Evolutionary conservation across 176 grass and related monocot genomes (phyloP).

Genomic region (Areca catechu): DNA sequence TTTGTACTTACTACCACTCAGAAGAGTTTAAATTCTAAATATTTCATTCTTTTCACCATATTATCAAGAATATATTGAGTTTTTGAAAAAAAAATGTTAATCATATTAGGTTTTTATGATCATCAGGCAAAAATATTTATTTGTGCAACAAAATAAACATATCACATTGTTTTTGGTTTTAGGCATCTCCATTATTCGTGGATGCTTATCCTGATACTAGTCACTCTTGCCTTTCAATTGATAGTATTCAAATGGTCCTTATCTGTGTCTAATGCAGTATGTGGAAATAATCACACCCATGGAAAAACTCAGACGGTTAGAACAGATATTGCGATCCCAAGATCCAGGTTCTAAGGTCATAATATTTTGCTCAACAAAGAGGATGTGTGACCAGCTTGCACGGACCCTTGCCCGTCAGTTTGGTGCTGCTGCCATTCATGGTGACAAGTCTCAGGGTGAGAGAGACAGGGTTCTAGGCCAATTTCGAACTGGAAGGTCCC

Average conservation of each 20-base stretch:
- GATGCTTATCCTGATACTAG: not conserved
- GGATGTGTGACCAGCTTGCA: conserved; percentile 92
- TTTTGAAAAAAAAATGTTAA: too few species aligned
- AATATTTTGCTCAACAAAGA: conserved; percentile 97
- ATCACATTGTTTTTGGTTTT: too few species aligned
- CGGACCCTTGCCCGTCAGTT: conserved; percentile 63
- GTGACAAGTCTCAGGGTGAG: conserved; percentile 92
- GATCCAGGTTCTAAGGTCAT: conserved; percentile 80
- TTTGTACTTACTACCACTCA: too few species aligned
- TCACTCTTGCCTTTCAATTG: not conserved
- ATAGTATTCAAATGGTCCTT: not conserved
- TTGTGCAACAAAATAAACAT: too few species aligned
- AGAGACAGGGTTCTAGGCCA: conserved; percentile 85
- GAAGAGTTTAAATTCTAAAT: too few species aligned
- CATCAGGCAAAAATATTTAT: too few species aligned
- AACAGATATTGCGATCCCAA: conserved; percentile 86
- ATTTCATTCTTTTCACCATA: too few species aligned
- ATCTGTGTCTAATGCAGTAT: conserved; percentile 41
- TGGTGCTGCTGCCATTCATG: conserved; percentile 82
- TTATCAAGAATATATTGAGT: too few species aligned
- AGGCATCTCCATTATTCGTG: not conserved
- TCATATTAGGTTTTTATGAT: too few species aligned
- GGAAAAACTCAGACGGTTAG: conserved; percentile 74
- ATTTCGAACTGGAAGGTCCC: conserved; percentile 71
- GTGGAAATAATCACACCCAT: conserved; percentile 65